Conservation (phyloP, 495 filamentous ascomycete species). For the Staphylotrichum tortipilum region DNA sequence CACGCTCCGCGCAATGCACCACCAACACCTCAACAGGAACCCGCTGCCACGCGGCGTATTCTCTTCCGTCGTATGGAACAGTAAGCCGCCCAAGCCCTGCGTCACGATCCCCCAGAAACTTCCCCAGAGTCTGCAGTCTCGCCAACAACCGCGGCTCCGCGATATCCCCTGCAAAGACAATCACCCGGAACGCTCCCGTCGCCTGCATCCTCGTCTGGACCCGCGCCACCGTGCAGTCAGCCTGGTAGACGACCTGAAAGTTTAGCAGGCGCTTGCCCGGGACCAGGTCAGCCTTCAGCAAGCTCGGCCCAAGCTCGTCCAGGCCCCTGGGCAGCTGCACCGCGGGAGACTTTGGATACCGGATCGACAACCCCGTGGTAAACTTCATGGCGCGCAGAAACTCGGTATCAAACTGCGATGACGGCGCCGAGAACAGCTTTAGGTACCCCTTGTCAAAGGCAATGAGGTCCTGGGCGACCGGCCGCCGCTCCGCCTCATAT, state of each 20-base stretch:
- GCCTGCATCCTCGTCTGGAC: slow-evolving; percentile 6
- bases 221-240: background rate
- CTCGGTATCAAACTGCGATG: slow-evolving; percentile 26
- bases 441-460: slow-evolving; percentile 59
- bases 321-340: background rate
- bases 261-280: slow-evolving; percentile 14
- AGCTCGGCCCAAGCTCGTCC: slow-evolving; percentile 21
- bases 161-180: slow-evolving; percentile 15
- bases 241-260: slow-evolving; percentile 14
- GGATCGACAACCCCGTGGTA: slow-evolving; percentile 23
- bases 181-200: slow-evolving; percentile 10
- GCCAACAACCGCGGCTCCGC: background rate
- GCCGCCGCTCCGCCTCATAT: slow-evolving; percentile 60
- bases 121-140: background rate
- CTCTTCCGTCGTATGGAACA: background rate
- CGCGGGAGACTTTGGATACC: slow-evolving; percentile 8
- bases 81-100: slow-evolving; percentile 3
- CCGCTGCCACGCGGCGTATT: background rate
- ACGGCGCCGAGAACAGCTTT: slow-evolving; percentile 36
- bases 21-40: slow-evolving; percentile 43
- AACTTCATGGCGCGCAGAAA: slow-evolving; percentile 30
- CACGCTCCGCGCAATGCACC: slow-evolving; percentile 45
- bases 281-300: slow-evolving; percentile 30
- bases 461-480: slow-evolving; percentile 64
- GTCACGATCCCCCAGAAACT: background rate